A percentile compares a stretch with the other conserved stretches of the same genome.
Evolutionary conservation across 148 eudicot genomes (phyloP).

Genomic region (Rhododendron griersonianum): DNA sequence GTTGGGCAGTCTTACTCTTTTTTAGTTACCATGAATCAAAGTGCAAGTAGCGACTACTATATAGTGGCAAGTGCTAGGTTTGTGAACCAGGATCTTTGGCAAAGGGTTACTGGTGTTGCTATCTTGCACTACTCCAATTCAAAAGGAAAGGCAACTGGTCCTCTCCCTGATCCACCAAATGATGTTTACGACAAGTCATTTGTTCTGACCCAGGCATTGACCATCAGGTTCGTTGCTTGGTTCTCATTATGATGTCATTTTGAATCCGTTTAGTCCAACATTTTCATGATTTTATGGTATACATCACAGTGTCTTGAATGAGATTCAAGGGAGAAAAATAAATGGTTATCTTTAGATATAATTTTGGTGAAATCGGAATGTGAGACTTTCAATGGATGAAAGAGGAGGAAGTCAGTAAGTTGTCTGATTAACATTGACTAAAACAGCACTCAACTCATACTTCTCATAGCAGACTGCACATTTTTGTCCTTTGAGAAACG

Average conservation of each 20-base stretch:
- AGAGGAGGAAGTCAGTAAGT: background rate
- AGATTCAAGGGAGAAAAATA: background rate
- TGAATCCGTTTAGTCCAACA: background rate
- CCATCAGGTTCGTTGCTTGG: constrained; percentile 63
- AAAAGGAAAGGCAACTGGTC: constrained; percentile 88
- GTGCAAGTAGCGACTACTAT: constrained; percentile 92
- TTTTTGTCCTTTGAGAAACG: background rate
- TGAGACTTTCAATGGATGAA: background rate
- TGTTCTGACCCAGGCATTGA: constrained; percentile 93
- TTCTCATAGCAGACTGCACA: background rate
- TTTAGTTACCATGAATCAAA: constrained; percentile 84
- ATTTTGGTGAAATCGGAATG: background rate
- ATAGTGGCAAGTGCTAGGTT: constrained; percentile 90
- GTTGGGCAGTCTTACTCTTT: constrained; percentile 95
- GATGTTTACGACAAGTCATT: constrained; percentile 84
- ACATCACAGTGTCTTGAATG: background rate
- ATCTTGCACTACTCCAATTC: constrained; percentile 84
- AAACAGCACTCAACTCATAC: background rate
- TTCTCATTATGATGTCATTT: background rate
- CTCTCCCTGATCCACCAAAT: constrained; percentile 88
- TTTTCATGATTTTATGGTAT: background rate
- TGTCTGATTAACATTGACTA: background rate
- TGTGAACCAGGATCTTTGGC: constrained; percentile 75
- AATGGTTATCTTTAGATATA: background rate
- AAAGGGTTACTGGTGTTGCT: constrained; percentile 85